phyloP scores from a whole-genome alignment of 805 yeast species.

The Kregervanrija fluxuum region DNA sequence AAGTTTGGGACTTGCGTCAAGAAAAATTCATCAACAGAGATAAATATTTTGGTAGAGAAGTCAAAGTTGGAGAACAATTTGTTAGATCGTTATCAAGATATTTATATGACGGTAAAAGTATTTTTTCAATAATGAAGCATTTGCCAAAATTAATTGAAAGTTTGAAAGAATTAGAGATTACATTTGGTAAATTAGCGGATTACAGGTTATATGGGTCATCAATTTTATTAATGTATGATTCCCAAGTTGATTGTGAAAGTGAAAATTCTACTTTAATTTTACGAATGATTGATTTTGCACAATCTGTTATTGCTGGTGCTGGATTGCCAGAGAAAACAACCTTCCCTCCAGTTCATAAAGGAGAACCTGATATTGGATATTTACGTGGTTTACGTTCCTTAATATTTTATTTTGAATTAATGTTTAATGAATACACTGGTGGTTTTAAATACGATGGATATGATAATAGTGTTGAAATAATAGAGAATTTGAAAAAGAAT shows the following conservation, averaged over 20 bases:
- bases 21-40: conserved; percentile 61
- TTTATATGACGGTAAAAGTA: conserved; percentile 64
- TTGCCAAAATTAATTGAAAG: conserved; percentile 60
- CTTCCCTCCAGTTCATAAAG: conserved; percentile 67
- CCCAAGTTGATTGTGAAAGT: conserved; percentile 26
- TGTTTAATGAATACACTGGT: conserved; percentile 52
- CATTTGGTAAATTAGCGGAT: conserved; percentile 52
- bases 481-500: conserved; percentile 11
- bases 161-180: conserved; percentile 48
- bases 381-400: conserved; percentile 75
- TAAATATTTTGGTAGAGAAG: conserved; percentile 84
- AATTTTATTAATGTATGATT: conserved; percentile 84
- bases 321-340: conserved; percentile 35
- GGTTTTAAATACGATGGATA: conserved; percentile 17
- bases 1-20: conserved; percentile 54
- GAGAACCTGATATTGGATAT: conserved; percentile 73
- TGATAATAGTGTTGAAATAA: conserved; percentile 13
- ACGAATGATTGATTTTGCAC: conserved; percentile 94
- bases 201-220: conserved; percentile 92
- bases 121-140: conserved; percentile 53
- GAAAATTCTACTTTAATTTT: conserved; percentile 31
- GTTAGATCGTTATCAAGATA: conserved; percentile 68
- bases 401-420: conserved; percentile 52
- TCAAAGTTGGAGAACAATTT: conserved; percentile 68
- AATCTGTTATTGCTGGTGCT: conserved; percentile 68